Evolutionary conservation across 148 eudicot genomes (phyloP).

Genomic region (Vaccinium vitisidaea): DNA sequence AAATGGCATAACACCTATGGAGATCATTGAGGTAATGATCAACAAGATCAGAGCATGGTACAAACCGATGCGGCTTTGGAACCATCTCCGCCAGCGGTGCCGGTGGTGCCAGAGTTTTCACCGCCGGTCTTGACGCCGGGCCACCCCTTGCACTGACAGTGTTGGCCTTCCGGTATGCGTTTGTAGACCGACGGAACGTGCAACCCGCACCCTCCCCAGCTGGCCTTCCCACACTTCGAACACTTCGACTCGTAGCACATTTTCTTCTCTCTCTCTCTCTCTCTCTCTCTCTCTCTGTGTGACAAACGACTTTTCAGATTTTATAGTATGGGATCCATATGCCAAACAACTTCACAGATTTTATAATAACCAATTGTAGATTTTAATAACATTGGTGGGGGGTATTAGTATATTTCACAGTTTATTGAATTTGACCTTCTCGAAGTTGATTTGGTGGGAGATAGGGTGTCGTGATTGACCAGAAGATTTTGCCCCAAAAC

Average conservation of each 20-base stretch:
- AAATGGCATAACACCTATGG: background rate
- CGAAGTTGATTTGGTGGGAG: background rate
- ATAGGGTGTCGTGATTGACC: background rate
- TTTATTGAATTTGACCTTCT: background rate
- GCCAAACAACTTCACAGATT: too few relatives aligned
- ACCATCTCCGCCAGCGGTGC: background rate
- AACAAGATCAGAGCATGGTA: slow-evolving; percentile 8
- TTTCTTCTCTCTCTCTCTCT: background rate
- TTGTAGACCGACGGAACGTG: slow-evolving; percentile 47
- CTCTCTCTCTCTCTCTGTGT: background rate
- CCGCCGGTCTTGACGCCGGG: slow-evolving; percentile 36
- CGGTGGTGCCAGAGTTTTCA: background rate
- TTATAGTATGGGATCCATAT: background rate
- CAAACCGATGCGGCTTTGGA: slow-evolving; percentile 8
- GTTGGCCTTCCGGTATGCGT: slow-evolving; percentile 42
- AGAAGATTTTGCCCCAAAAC: background rate
- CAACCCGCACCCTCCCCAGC: slow-evolving; percentile 50
- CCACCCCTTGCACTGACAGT: slow-evolving; percentile 51
- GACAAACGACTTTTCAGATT: background rate
- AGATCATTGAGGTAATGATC: slow-evolving; percentile 7
- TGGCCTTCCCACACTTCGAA: slow-evolving; percentile 39
- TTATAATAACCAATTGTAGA: background rate
- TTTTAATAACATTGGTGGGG: background rate
- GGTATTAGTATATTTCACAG: background rate
- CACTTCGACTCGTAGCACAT: slow-evolving; percentile 55